These are phyloP conservation scores for Geotrichum carabidarum DNA, from an alignment of 1,139 yeast genomes.

Conservation along the genomic window DNA sequence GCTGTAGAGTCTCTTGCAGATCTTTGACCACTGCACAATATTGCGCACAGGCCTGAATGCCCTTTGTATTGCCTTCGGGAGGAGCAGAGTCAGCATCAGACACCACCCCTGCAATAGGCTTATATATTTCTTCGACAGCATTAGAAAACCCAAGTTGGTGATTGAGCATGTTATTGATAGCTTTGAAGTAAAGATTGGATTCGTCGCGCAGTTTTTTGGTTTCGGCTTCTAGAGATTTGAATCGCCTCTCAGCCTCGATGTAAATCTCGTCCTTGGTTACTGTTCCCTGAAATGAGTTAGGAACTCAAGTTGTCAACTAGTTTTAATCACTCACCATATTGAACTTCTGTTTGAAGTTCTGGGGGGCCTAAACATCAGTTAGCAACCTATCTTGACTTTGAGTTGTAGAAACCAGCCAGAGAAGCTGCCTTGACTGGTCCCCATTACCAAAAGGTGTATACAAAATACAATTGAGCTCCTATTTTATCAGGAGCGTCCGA, in stretches of 20 bases:
- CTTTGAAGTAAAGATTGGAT: slow-evolving; percentile 78
- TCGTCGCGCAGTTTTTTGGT: slow-evolving; percentile 87
- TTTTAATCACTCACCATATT: slow-evolving; percentile 31
- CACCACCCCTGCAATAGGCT: slow-evolving; percentile 88
- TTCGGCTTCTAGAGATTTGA: slow-evolving; percentile 83
- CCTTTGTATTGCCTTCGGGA: slow-evolving; percentile 93
- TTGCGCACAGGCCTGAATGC: slow-evolving; percentile 88
- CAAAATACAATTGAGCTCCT: background rate
- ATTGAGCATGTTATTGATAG: slow-evolving; percentile 87
- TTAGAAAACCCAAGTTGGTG: slow-evolving; percentile 89
- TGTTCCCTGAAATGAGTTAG: slow-evolving; percentile 50
- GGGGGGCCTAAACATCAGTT: slow-evolving; percentile 45
- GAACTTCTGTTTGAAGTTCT: slow-evolving; percentile 40
- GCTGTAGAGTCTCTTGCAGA: slow-evolving; percentile 75
- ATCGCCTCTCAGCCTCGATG: slow-evolving; percentile 90
- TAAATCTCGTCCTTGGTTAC: slow-evolving; percentile 82
- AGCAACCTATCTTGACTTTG: background rate
- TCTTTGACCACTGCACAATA: slow-evolving; percentile 83
- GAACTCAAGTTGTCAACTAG: background rate
- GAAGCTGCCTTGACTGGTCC: background rate
- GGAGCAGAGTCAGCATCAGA: slow-evolving; percentile 79
- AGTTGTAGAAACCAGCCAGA: background rate
- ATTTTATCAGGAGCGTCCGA: background rate
- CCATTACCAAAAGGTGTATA: background rate
- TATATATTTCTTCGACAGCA: slow-evolving; percentile 91